phyloP scores from a whole-genome alignment of 192 early-diverging fungal species.

The Allomyces arbusculus region DNA sequence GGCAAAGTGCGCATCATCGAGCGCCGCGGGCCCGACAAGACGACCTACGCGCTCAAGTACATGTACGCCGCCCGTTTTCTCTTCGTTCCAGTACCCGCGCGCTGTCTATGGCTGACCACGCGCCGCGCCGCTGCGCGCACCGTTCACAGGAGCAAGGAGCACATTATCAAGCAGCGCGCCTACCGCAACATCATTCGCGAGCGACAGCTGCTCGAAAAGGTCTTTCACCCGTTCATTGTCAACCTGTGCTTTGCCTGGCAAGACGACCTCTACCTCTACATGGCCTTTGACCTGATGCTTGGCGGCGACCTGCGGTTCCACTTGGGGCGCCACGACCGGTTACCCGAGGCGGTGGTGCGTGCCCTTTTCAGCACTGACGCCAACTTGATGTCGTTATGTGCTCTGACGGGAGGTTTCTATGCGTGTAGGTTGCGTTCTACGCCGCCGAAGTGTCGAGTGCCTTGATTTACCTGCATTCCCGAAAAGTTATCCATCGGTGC shows the following conservation, averaged over 20 bases:
- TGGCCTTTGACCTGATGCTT: slow-evolving; percentile 35
- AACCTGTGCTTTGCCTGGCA: slow-evolving; percentile 40
- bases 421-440: slow-evolving; percentile 21
- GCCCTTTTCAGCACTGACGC: too few species aligned
- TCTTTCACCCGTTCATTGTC: slow-evolving; percentile 58
- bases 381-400: too few species aligned
- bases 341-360: slow-evolving; percentile 40
- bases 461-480: slow-evolving; percentile 47
- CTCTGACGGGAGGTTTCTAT: too few species aligned
- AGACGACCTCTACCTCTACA: slow-evolving; percentile 40
- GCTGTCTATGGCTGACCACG: too few species aligned
- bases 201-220: slow-evolving; percentile 64
- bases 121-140: too few species aligned
- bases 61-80: too few species aligned
- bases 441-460: slow-evolving; percentile 48
- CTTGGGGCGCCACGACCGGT: slow-evolving; percentile 11
- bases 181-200: slow-evolving; percentile 82
- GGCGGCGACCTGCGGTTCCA: slow-evolving; percentile 40
- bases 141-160: slow-evolving; percentile 41
- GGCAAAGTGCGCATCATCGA: slow-evolving; percentile 10
- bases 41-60: slow-evolving; percentile 84
- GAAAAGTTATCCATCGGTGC: slow-evolving; percentile 41
- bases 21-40: slow-evolving; percentile 19
- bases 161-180: slow-evolving; percentile 67
- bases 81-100: too few species aligned